phyloP scores from a whole-genome alignment of 2,329 filamentous ascomycete genomes.

The Penicillium sp. region DNA sequence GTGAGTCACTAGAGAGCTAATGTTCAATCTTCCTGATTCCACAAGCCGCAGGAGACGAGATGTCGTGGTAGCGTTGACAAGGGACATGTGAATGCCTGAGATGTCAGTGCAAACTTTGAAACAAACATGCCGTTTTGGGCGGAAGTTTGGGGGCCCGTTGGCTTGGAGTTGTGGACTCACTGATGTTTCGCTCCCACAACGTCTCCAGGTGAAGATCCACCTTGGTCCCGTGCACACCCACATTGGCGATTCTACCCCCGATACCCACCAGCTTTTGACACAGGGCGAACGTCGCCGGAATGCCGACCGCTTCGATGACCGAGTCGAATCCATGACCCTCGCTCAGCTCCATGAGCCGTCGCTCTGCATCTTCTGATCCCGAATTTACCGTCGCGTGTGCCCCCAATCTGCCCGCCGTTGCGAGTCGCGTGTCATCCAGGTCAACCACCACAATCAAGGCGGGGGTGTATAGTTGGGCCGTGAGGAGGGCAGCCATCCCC shows the following conservation, averaged over 20 bases:
- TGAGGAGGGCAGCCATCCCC: constrained; percentile 59
- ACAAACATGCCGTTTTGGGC: neutral
- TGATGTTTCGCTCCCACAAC: constrained; percentile 58
- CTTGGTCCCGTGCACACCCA: constrained; percentile 59
- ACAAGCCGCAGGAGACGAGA: constrained; percentile 18
- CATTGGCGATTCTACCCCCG: constrained; percentile 58
- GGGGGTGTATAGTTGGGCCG: constrained; percentile 57
- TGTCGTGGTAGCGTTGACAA: constrained; percentile 24
- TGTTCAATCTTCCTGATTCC: constrained; percentile 17
- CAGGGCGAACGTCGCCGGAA: constrained; percentile 55
- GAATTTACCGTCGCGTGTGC: constrained; percentile 50
- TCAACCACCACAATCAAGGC: constrained; percentile 56
- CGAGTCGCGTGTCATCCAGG: constrained; percentile 50
- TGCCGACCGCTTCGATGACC: constrained; percentile 61
- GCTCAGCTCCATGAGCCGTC: constrained; percentile 47
- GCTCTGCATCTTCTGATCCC: constrained; percentile 34
- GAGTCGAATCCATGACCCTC: constrained; percentile 57
- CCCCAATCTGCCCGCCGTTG: constrained; percentile 51
- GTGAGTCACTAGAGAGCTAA: constrained; percentile 22
- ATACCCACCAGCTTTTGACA: constrained; percentile 56
- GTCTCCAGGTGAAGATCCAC: constrained; percentile 54
- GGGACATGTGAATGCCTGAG: constrained; percentile 31
- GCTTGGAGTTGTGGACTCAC: constrained; percentile 31
- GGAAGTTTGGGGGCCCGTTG: no score
- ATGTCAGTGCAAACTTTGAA: constrained; percentile 39